phyloP scores from a whole-genome alignment of 2,329 filamentous ascomycete genomes.

The Epichloe bromicola region DNA sequence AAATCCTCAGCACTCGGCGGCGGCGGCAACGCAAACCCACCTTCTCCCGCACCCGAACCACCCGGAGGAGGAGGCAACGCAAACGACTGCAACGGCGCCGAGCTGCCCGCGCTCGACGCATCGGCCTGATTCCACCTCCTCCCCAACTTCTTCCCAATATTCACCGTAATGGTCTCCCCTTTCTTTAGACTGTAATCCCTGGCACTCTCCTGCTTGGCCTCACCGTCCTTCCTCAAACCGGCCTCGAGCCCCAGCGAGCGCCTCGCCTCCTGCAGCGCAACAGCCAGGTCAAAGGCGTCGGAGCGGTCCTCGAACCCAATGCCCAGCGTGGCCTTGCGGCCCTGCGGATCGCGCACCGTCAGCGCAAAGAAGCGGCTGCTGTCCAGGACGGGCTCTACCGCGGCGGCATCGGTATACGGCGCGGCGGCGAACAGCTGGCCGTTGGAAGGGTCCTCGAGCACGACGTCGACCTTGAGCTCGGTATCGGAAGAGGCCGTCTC shows the following conservation, averaged over 20 bases:
- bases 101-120: slow-evolving; percentile 6
- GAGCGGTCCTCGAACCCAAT: slow-evolving; percentile 79
- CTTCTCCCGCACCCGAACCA: slow-evolving; percentile 20
- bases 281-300: slow-evolving; percentile 76
- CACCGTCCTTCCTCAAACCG: slow-evolving; percentile 15
- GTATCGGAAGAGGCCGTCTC: slow-evolving; percentile 20
- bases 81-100: slow-evolving; percentile 40
- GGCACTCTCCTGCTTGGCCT: slow-evolving; percentile 22
- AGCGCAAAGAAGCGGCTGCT: slow-evolving; percentile 76
- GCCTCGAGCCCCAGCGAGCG: slow-evolving; percentile 52
- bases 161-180: slow-evolving; percentile 78
- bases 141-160: slow-evolving; percentile 47
- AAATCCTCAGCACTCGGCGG: slow-evolving; percentile 50
- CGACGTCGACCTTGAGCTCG: slow-evolving; percentile 56
- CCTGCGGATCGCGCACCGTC: slow-evolving; percentile 61
- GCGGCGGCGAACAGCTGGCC: slow-evolving; percentile 74
- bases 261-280: slow-evolving; percentile 65
- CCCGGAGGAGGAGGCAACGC: slow-evolving; percentile 61
- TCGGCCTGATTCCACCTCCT: slow-evolving; percentile 18
- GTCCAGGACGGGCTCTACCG: slow-evolving; percentile 68
- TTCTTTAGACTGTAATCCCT: slow-evolving; percentile 78
- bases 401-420: slow-evolving; percentile 53
- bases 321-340: slow-evolving; percentile 66
- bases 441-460: slow-evolving; percentile 62
- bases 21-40: slow-evolving; percentile 45